These are phyloP conservation scores for Alternaria arbusti DNA, from an alignment of 2,329 filamentous ascomycete species.

Conservation along the genomic window DNA sequence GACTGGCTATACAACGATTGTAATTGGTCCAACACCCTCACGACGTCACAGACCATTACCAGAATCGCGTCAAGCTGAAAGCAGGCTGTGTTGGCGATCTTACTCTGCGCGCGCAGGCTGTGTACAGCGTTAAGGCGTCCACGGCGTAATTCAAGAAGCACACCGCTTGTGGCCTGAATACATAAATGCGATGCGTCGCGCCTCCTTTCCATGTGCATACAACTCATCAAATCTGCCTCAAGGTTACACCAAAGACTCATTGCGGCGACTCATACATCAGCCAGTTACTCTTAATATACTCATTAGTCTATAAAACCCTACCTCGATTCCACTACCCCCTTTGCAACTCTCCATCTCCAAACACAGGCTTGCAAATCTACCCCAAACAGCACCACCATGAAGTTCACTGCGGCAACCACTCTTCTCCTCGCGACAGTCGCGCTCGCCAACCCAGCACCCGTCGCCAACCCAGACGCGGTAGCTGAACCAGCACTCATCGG, in stretches of 20 bases:
- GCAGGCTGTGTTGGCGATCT: conserved; percentile 27
- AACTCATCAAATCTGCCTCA: not conserved
- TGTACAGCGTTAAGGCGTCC: conserved; percentile 4
- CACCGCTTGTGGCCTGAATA: not conserved
- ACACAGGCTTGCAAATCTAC: not conserved
- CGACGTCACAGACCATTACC: conserved; percentile 18
- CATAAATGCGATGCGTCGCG: not conserved
- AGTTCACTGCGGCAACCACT: conserved; percentile 26
- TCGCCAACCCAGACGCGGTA: conserved; percentile 19
- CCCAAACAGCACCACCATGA: conserved; percentile 27
- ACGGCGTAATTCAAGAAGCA: not conserved
- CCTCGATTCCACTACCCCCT: not conserved
- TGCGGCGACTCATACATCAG: not conserved
- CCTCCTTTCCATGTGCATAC: not conserved
- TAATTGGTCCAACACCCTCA: not conserved
- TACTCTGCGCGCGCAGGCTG: conserved; percentile 11
- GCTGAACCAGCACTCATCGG: conserved; percentile 7
- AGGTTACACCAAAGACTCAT: not conserved
- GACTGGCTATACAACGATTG: conserved; percentile 9
- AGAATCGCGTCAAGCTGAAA: not conserved
- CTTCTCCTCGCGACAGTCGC: conserved; percentile 35
- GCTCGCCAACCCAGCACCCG: conserved; percentile 36
- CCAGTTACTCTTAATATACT: not conserved
- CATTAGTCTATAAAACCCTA: not conserved
- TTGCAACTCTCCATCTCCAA: not conserved